Evolutionary conservation across 495 filamentous ascomycete genomes (phyloP), one percentile per base, ranked within the genome.

Genomic region (Amphirosellinia nigrospora): DNA sequence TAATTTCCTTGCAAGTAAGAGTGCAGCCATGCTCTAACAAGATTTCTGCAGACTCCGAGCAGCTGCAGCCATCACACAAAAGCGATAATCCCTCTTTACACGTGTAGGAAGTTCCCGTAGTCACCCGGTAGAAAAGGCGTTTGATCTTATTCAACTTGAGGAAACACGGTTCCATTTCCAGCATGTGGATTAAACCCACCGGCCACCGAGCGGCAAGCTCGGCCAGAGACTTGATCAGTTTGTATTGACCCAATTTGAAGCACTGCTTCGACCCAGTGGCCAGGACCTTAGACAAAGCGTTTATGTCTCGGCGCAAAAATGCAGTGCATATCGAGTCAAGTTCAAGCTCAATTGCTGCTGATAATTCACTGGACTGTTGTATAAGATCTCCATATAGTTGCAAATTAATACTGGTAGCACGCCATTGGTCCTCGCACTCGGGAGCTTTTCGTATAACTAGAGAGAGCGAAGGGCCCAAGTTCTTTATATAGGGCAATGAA

Each of bases 171-270:
- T 39, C 19, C 21, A 39, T 60, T 23, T 60, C 34, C n/a, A 60
- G 34, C 4, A 60, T 39, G n/a, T 9, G n/a, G 8, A 21, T 39
- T 39, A 60, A 26, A 36, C 56, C 56, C 11, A 15, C 9, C 16
- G 56, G 56, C 56, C 56, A 60, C 19, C 32, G 56, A 39, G 26
- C 9, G 19, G 34, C 56, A 38, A 60, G 56, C 34, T 60, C 56
- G 6, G 26, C 3, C 2, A 60, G 21, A 21, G 56, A 60, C 7
- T 39, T 21, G 3, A n/a, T 26, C 7, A 8, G 53, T 15, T 28
- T 34, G 13, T 56, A 56, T 1, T 56, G 52, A 4, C 28, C 28
- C 7, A 2, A 1, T 16, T 3, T 16, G 11, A 8, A 16, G 1
- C 26, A 30, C 3, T n/a, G 30, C 53, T 36, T 56, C 36, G 26